Evolutionary conservation across 2,329 filamentous ascomycete genomes (phyloP).

Genomic region (Pseudocercospora ulei): DNA sequence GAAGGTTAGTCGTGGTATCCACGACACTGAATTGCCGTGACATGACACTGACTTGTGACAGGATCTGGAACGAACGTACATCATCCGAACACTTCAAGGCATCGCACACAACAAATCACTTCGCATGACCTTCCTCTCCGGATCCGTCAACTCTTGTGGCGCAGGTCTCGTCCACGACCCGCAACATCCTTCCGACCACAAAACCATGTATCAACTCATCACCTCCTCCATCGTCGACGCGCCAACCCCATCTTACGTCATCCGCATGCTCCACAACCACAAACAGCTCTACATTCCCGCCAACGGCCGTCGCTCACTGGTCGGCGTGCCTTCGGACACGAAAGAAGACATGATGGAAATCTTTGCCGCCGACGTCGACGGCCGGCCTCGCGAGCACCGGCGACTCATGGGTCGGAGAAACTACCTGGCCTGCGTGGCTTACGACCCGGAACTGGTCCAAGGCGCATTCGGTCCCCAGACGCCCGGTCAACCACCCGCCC

Average conservation of each 20-base stretch:
- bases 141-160: slow-evolving; percentile 80
- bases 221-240: slow-evolving; percentile 85
- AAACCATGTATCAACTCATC: slow-evolving; percentile 99
- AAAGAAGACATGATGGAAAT: slow-evolving; percentile 99
- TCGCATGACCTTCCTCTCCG: slow-evolving; percentile 92
- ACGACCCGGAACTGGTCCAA: slow-evolving; percentile 70
- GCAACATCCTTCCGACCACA: slow-evolving; percentile 80
- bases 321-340: slow-evolving; percentile 63
- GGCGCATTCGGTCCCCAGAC: slow-evolving; percentile 25
- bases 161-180: slow-evolving; percentile 93
- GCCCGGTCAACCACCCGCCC: slow-evolving; percentile 5
- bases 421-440: slow-evolving; percentile 87
- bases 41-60: slow-evolving; percentile 29
- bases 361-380: slow-evolving; percentile 86
- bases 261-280: slow-evolving; percentile 92
- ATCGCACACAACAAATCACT: slow-evolving; percentile 92
- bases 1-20: slow-evolving; percentile 50
- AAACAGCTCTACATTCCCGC: slow-evolving; percentile 81
- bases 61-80: slow-evolving; percentile 90
- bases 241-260: slow-evolving; percentile 71
- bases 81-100: slow-evolving; percentile 89
- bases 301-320: slow-evolving; percentile 63
- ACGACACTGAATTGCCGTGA: slow-evolving; percentile 10
- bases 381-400: slow-evolving; percentile 71
- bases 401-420: slow-evolving; percentile 89